These are phyloP conservation scores for Quillaja saponaria DNA, from an alignment of 306 rosid genomes.

Conservation along the genomic window DNA sequence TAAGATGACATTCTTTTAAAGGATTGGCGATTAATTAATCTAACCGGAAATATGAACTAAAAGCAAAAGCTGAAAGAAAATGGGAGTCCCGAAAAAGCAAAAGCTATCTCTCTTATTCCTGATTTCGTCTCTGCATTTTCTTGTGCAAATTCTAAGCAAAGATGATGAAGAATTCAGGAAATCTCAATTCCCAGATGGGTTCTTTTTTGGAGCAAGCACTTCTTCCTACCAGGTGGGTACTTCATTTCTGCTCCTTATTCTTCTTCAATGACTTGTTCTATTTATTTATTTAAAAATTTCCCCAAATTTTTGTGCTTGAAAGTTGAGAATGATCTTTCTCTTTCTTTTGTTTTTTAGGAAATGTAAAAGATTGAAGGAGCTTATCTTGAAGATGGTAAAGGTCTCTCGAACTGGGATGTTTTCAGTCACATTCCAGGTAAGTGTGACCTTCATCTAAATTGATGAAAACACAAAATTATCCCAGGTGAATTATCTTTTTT, in stretches of 20 bases:
- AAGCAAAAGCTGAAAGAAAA: too few relatives aligned
- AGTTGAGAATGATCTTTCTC: too few relatives aligned
- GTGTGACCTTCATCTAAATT: too few relatives aligned
- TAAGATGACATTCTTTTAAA: too few relatives aligned
- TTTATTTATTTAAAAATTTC: background rate
- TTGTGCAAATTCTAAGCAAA: slow-evolving; percentile 23
- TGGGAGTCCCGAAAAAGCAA: slow-evolving; percentile 1
- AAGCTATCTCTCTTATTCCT: background rate
- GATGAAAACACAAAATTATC: too few relatives aligned
- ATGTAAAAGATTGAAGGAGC: slow-evolving; percentile 60
- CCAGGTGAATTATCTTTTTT: too few relatives aligned
- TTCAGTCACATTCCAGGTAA: slow-evolving; percentile 58
- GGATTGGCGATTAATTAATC: too few relatives aligned
- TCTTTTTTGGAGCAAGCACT: slow-evolving; percentile 62
- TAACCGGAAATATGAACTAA: too few relatives aligned
- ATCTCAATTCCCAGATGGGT: slow-evolving; percentile 50
- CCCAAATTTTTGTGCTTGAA: too few relatives aligned
- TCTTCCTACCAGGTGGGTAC: slow-evolving; percentile 54
- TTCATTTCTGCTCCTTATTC: background rate
- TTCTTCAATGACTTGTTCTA: background rate
- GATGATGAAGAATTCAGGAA: slow-evolving; percentile 31
- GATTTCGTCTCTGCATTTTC: slow-evolving; percentile 20
- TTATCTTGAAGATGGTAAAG: slow-evolving; percentile 58
- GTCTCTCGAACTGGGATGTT: slow-evolving; percentile 61
- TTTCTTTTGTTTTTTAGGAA: background rate